phyloP scores from a whole-genome alignment of 805 yeast genomes.

The Millerago galiae region DNA sequence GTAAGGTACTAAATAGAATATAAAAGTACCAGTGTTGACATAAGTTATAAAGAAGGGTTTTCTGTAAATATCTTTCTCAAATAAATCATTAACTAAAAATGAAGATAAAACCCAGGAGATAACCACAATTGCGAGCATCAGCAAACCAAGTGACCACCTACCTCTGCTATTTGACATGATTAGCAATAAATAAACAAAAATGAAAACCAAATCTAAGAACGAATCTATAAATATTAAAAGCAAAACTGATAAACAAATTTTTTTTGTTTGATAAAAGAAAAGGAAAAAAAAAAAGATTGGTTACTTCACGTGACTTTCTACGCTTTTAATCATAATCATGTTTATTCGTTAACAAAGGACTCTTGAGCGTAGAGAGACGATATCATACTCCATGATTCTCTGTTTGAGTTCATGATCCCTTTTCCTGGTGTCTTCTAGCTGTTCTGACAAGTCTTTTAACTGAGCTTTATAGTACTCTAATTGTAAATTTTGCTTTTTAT shows the following conservation, averaged over 20 bases:
- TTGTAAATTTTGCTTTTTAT: slow-evolving; percentile 10
- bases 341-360: background rate
- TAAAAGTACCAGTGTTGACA: slow-evolving; percentile 80
- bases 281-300: no score
- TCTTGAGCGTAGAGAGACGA: background rate
- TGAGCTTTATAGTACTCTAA: slow-evolving; percentile 13
- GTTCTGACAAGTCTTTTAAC: slow-evolving; percentile 8
- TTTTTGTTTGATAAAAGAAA: no score
- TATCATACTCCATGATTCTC: slow-evolving; percentile 12
- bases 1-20: slow-evolving; percentile 68
- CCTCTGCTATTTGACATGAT: slow-evolving; percentile 11
- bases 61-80: slow-evolving; percentile 61
- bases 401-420: slow-evolving; percentile 17
- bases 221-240: background rate
- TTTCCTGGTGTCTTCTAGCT: slow-evolving; percentile 15
- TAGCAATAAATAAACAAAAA: background rate
- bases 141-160: slow-evolving; percentile 71
- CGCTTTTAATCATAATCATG: background rate
- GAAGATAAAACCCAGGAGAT: slow-evolving; percentile 89
- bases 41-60: slow-evolving; percentile 94
- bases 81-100: slow-evolving; percentile 71
- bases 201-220: background rate
- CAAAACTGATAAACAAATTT: background rate
- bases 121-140: slow-evolving; percentile 69
- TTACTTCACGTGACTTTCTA: background rate